phyloP scores from a whole-genome alignment of 345 rosid genomes.

The Moricandia arvensis region DNA sequence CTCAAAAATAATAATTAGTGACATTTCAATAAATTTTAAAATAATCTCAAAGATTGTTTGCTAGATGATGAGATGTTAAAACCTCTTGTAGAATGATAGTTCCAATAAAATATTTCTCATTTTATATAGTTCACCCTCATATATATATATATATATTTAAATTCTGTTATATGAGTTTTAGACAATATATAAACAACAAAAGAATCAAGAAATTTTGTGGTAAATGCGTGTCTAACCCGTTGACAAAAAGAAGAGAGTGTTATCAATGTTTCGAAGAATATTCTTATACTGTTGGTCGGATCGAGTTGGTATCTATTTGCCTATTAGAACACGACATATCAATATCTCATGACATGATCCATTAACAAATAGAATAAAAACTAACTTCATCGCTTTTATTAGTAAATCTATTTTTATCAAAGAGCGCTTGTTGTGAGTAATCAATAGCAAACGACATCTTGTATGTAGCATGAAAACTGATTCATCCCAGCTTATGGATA shows the following conservation, averaged over 20 bases:
- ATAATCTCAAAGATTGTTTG: not conserved
- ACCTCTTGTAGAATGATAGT: not conserved
- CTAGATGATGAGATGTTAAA: not conserved
- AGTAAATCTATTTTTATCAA: not conserved
- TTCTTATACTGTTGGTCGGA: conserved; percentile 3
- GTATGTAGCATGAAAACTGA: not conserved
- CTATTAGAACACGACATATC: conserved; percentile 3
- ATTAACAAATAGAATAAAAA: conserved; percentile 14
- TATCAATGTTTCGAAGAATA: conserved; percentile 5
- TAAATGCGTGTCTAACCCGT: not conserved
- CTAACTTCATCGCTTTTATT: not conserved
- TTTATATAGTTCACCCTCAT: too few relatives aligned
- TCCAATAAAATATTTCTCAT: not conserved
- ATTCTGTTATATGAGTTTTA: too few relatives aligned
- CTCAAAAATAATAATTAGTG: too few relatives aligned
- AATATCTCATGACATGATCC: too few relatives aligned
- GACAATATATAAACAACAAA: too few relatives aligned
- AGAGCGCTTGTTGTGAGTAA: not conserved
- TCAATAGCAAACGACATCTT: not conserved
- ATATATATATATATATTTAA: too few relatives aligned
- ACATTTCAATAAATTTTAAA: not conserved
- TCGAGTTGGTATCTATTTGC: conserved; percentile 1
- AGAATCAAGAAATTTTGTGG: not conserved
- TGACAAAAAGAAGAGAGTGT: not conserved
- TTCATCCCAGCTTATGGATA: not conserved